Conservation (phyloP, 176 grass and related monocot genomes). For the Eremochloa ophiuroides region DNA sequence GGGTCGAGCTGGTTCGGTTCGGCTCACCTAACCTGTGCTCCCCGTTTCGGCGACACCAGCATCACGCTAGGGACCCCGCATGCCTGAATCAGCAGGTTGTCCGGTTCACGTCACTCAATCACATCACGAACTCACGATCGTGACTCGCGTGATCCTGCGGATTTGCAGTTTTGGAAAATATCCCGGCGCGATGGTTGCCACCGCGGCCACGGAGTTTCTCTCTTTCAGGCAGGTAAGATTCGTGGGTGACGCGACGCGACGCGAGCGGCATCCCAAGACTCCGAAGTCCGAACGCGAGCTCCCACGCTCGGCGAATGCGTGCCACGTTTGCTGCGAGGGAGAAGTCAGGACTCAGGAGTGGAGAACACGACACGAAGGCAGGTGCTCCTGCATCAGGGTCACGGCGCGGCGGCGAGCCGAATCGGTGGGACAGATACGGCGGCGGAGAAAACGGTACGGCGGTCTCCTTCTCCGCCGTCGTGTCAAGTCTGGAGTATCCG, state of each 20-base stretch:
- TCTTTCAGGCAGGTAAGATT: slow-evolving; percentile 12
- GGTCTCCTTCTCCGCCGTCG: too few species aligned
- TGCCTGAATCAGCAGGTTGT: slow-evolving; percentile 8
- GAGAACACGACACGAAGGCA: not conserved
- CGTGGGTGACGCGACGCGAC: slow-evolving; percentile 4
- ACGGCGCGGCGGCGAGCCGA: not conserved
- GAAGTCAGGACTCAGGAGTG: not conserved
- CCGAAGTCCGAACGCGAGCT: not conserved
- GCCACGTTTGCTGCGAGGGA: not conserved
- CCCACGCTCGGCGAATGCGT: not conserved
- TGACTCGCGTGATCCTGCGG: not conserved
- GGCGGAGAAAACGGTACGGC: not conserved
- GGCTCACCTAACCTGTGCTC: not conserved
- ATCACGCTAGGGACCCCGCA: not conserved
- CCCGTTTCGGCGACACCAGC: not conserved
- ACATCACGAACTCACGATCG: not conserved
- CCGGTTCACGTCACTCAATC: not conserved
- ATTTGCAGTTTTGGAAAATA: not conserved
- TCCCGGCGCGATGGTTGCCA: not conserved
- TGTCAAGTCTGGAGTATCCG: too few species aligned
- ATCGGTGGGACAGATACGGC: not conserved
- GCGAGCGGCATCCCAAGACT: not conserved
- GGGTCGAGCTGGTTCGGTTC: too few species aligned
- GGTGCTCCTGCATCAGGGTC: too few species aligned
- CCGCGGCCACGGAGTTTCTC: not conserved